Conservation (phyloP, 2,329 filamentous ascomycete genomes). For the Remersonia thermophila region DNA sequence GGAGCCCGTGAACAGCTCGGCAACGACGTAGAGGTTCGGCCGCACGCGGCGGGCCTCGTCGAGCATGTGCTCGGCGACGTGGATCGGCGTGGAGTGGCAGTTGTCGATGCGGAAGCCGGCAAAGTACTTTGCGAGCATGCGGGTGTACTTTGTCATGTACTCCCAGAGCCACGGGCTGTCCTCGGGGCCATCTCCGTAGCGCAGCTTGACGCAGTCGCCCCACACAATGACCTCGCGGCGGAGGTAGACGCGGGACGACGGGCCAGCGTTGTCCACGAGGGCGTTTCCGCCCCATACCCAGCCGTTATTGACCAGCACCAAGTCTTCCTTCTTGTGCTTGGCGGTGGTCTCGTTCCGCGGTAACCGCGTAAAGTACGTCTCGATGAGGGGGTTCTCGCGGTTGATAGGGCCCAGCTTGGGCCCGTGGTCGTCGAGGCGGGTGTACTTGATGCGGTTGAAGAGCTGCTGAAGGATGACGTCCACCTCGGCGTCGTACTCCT, state of each 20-base stretch:
- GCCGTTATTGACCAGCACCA: constrained; percentile 86
- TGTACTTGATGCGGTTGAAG: constrained; percentile 89
- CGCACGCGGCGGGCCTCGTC: constrained; percentile 84
- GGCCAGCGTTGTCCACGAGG: constrained; percentile 83
- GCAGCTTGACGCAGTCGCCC: constrained; percentile 95
- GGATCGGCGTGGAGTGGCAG: constrained; percentile 88
- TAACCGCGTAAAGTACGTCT: constrained; percentile 88
- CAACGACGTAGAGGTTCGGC: constrained; percentile 81
- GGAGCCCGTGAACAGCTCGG: constrained; percentile 89
- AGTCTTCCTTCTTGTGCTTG: constrained; percentile 61
- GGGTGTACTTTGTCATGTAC: constrained; percentile 87
- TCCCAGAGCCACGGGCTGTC: constrained; percentile 95
- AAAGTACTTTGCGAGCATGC: constrained; percentile 88
- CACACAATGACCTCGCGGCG: constrained; percentile 92
- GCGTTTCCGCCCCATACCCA: constrained; percentile 99
- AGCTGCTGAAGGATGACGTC: constrained; percentile 79
- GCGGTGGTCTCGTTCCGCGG: constrained; percentile 66
- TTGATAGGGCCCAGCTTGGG: constrained; percentile 75
- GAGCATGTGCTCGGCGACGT: constrained; percentile 87
- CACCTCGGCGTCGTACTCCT: constrained; percentile 79
- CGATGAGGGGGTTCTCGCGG: constrained; percentile 67
- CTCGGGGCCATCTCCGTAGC: constrained; percentile 67
- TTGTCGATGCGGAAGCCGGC: constrained; percentile 95
- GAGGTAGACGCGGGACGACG: constrained; percentile 84
- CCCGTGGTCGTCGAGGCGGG: constrained; percentile 82